Conservation (phyloP, 164 flowering plant species). For the Aristolochia californica region DNA sequence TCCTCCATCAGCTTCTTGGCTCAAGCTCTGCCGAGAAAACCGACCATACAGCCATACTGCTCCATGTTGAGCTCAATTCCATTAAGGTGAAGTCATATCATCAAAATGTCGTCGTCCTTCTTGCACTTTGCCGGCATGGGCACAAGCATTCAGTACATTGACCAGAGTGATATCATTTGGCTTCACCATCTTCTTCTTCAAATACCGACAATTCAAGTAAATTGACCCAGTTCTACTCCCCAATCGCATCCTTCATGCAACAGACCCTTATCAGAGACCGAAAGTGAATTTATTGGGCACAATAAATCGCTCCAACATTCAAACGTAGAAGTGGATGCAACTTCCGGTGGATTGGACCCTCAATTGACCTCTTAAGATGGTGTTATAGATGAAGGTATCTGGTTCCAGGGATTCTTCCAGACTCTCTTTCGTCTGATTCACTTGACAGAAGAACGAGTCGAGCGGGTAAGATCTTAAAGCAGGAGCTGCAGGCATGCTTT, state of each 20-base stretch:
- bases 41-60: slow-evolving; percentile 15
- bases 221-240: slow-evolving; percentile 13
- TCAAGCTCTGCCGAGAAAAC: slow-evolving; percentile 15
- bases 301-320: slow-evolving; percentile 9
- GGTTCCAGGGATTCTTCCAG: slow-evolving; percentile 9
- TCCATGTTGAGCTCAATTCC: slow-evolving; percentile 12
- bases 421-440: too few relatives aligned
- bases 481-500: too few relatives aligned
- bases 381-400: slow-evolving; percentile 14
- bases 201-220: slow-evolving; percentile 10
- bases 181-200: slow-evolving; percentile 7
- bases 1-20: slow-evolving; percentile 11
- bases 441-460: too few relatives aligned
- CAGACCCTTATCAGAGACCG: slow-evolving; percentile 11
- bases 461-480: too few relatives aligned
- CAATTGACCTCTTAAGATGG: slow-evolving; percentile 11
- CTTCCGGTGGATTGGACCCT: neutral
- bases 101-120: slow-evolving; percentile 11
- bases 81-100: slow-evolving; percentile 6
- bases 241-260: slow-evolving; percentile 1
- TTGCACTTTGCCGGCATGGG: slow-evolving; percentile 9
- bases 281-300: slow-evolving; percentile 10
- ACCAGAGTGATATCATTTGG: slow-evolving; percentile 13
- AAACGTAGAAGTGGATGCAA: slow-evolving; percentile 4
- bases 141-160: slow-evolving; percentile 15